These are phyloP conservation scores for Trichoderma erinaceum DNA, from an alignment of 495 filamentous ascomycete species.

Conservation along the genomic window DNA sequence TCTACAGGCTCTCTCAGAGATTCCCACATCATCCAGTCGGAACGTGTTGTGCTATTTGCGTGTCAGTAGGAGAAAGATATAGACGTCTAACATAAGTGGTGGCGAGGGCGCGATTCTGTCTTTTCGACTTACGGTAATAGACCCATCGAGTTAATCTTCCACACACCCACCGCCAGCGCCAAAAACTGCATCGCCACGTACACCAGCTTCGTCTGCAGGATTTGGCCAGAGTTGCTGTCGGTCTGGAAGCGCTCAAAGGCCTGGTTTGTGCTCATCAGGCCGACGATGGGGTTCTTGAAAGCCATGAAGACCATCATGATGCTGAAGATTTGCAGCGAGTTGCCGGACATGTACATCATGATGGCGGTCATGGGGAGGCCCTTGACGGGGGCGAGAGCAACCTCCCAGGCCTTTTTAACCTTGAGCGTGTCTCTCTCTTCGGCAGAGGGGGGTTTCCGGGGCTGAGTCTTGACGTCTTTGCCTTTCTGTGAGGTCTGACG, in stretches of 20 bases:
- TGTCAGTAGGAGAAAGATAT: not conserved
- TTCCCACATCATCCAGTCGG: slow-evolving; percentile 96
- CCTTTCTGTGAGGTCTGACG: slow-evolving; percentile 24
- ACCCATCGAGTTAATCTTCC: slow-evolving; percentile 97
- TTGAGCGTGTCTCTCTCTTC: slow-evolving; percentile 91
- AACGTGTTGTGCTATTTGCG: slow-evolving; percentile 70
- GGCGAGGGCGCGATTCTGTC: not conserved
- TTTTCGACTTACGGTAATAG: slow-evolving; percentile 68
- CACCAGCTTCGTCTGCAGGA: slow-evolving; percentile 74
- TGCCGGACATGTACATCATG: slow-evolving; percentile 99
- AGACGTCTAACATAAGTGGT: not conserved
- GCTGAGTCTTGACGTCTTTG: slow-evolving; percentile 39
- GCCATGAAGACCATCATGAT: slow-evolving; percentile 99
- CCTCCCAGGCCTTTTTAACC: slow-evolving; percentile 98
- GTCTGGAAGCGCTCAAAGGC: slow-evolving; percentile 87
- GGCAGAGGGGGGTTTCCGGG: slow-evolving; percentile 52
- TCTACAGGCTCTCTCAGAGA: slow-evolving; percentile 70
- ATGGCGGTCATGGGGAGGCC: slow-evolving; percentile 95
- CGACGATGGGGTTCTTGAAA: slow-evolving; percentile 92
- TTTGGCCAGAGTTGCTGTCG: slow-evolving; percentile 61
- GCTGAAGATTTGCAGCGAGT: slow-evolving; percentile 95
- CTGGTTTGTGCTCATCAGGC: slow-evolving; percentile 67
- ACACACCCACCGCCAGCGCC: slow-evolving; percentile 78
- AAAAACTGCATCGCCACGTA: slow-evolving; percentile 84
- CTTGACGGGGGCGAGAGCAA: slow-evolving; percentile 91